Evolutionary conservation across 768 basidiomycete genomes (phyloP), one percentile per base, ranked within the genome.

Genomic region (Psilocybe cubensis): DNA sequence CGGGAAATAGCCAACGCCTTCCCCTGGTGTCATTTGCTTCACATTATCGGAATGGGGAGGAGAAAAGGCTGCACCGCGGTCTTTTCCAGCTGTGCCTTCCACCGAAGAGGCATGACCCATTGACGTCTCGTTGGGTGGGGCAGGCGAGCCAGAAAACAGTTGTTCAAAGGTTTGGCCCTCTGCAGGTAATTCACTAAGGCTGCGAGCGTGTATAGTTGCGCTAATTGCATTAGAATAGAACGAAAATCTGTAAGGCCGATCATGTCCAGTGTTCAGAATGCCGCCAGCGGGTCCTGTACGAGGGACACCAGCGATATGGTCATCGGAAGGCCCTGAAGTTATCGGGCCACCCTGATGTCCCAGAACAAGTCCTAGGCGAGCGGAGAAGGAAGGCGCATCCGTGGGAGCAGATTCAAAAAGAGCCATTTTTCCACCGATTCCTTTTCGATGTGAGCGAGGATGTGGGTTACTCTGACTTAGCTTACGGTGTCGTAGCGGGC

Each of bases 221-320:
- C 89, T 86, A 47, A 97, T 77, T 3, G 89, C 83, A 66, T 97
- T 98, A 17, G 94, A 98, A 74, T 98, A 99, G 76, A 98, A 99
- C 0, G 97, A 98, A 76, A 98, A 99, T 43, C 97, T 85, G 68
- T 98, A 98, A 8, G 96, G 96, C 66, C 94, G 80, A 66, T 95
- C 94, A 61, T 94, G 89, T 0, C 82, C 85, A 3, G 79, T 77
- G 49, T 79, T 74, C 21, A 80, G 71, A 48, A 81, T 76, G 6
- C 76, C 76, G 48, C 61, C 73, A 20, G 62, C 47, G 33, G 65
- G 61, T 14, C 60, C 63, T 35, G 68, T 52, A 17, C 48, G 47
- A 1, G 68, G 64, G 23, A 61, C 60, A 42, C 65, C 68, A 20
- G 62, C 59, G 44, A 66, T 65, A 57, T 67, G 61, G 45, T 71